Evolutionary conservation across 306 rosid genomes (phyloP).

Genomic region (Astragalus membranaceus): DNA sequence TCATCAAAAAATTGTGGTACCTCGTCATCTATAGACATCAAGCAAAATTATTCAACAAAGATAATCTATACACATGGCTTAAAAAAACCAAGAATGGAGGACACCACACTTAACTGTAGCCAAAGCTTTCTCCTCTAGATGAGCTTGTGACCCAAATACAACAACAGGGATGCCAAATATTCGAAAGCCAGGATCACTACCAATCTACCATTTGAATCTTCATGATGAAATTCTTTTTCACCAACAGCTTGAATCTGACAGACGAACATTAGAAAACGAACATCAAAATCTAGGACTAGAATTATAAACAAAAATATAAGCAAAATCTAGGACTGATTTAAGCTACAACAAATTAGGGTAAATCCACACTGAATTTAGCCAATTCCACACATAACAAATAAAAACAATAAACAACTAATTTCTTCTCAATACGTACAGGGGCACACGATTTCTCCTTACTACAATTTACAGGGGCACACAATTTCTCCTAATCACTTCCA

Average conservation of each 20-base stretch:
- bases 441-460: too few relatives aligned
- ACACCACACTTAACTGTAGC: conserved; percentile 62
- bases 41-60: conserved; percentile 19
- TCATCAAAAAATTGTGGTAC: conserved; percentile 88
- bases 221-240: conserved; percentile 29
- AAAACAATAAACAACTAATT: too few relatives aligned
- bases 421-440: too few relatives aligned
- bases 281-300: conserved; percentile 3
- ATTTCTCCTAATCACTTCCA: too few relatives aligned
- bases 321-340: background rate
- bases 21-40: conserved; percentile 63
- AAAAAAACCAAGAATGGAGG: background rate
- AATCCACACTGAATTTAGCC: too few relatives aligned
- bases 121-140: conserved; percentile 82
- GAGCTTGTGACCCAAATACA: conserved; percentile 92
- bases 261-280: conserved; percentile 4
- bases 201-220: conserved; percentile 27
- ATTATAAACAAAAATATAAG: background rate
- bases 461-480: too few relatives aligned
- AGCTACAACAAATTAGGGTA: too few relatives aligned
- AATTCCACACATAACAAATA: too few relatives aligned
- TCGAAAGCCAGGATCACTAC: conserved; percentile 40
- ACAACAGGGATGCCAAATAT: conserved; percentile 69
- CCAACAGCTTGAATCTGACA: conserved; percentile 55
- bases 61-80: background rate